Base-by-base conservation (phyloP, 129 eudicot genomes). In the Flaveria bidentis region DNA sequence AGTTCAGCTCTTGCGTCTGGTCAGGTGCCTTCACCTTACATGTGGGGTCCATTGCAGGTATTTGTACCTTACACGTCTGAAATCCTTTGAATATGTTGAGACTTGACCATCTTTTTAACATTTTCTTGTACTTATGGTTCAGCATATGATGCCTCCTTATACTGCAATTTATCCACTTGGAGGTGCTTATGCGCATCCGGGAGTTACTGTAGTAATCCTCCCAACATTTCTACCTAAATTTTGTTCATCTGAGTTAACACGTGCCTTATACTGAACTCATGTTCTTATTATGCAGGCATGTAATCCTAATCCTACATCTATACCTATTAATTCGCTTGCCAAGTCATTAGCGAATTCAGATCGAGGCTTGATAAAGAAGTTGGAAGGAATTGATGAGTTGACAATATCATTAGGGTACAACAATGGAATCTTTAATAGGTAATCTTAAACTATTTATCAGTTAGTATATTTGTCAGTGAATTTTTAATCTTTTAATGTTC, bases 41-140 rank as follows among this genome's bases (percentile, higher is more conserved):
- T 88, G 96, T 91, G 98, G 98, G 98, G 90, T 41, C 97, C 96
- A 64, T 84, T 93, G 78, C 98, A 86, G 96, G 98, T 93, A 88
- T 57, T 4, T 4, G 28, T 45, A 26, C 74, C 49, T 39, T 41
- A 10, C 61, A 42, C 10, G 20, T 22, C 53, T 4, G 26, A 25
- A 13, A 39, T 8, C 49, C 41, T 42, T 10, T 33, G 9, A 16
- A 23, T 79, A n/a, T 28, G 25, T 60, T 66, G 46, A 25, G 15
- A 51, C 73, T 71, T 46, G 30, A 17, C 57, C 58, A 47, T 42
- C 56, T 0, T 11, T 51, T 14, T 80, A 60, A 64, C 76, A 15
- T 53, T 51, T 49, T 53, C 41, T 53, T 52, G 22, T 72, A 47
- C 9, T 69, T 10, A 6, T 67, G 36, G 36, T 65, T 53, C 87